These are phyloP conservation scores for Micractinium conductrix DNA, from an alignment of 139 green algal genomes.

Conservation along the genomic window DNA sequence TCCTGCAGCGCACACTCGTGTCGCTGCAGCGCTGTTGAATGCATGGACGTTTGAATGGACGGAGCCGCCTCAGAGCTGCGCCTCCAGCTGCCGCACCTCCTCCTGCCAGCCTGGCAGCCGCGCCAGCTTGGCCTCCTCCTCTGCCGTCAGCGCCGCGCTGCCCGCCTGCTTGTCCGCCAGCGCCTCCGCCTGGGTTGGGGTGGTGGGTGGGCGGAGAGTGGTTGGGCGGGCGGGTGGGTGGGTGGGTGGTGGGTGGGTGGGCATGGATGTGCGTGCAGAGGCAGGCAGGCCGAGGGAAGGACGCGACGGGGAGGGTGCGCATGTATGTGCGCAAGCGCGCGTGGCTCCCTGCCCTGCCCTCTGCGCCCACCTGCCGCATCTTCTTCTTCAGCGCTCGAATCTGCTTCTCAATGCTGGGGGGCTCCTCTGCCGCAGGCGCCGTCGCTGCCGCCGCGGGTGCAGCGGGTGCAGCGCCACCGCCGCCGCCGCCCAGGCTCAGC, in stretches of 20 bases:
- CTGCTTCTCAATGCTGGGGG: slow-evolving; percentile 66
- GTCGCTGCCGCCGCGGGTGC: neutral
- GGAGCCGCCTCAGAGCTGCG: slow-evolving; percentile 17
- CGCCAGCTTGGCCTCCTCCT: slow-evolving; percentile 62
- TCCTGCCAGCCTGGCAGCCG: slow-evolving; percentile 46
- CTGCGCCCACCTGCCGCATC: slow-evolving; percentile 57
- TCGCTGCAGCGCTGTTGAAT: too few species aligned
- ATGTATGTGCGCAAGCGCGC: too few species aligned
- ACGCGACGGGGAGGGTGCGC: too few species aligned
- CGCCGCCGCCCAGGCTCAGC: slow-evolving; percentile 14
- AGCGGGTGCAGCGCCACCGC: neutral
- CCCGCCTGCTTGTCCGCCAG: slow-evolving; percentile 39
- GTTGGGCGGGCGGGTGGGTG: too few species aligned
- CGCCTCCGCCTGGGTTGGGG: too few species aligned
- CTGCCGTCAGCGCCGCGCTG: slow-evolving; percentile 47
- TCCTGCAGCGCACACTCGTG: too few species aligned
- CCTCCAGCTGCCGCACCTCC: slow-evolving; percentile 27
- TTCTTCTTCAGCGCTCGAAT: slow-evolving; percentile 73
- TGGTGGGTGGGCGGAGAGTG: too few species aligned
- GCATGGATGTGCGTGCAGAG: too few species aligned
- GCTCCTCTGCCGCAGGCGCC: slow-evolving; percentile 19
- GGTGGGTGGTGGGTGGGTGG: too few species aligned
- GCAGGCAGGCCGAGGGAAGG: too few species aligned
- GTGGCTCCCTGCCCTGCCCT: slow-evolving; percentile 58
- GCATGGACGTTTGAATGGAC: too few species aligned